phyloP scores from a whole-genome alignment of 257 asterid genomes.

The Solanum bulbocastanum region DNA sequence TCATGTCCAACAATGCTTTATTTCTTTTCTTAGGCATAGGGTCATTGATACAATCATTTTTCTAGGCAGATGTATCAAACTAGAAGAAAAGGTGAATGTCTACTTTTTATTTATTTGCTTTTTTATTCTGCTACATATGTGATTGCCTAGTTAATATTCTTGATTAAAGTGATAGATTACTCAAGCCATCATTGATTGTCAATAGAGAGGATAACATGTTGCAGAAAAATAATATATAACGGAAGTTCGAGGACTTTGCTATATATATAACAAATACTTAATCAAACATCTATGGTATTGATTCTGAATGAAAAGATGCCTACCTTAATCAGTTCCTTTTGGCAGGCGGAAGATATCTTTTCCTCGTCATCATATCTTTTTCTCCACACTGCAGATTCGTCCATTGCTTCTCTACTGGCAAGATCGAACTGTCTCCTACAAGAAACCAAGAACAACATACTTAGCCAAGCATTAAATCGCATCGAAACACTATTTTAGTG shows the following conservation, averaged over 20 bases:
- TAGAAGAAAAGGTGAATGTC: not conserved
- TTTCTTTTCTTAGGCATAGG: too few species aligned
- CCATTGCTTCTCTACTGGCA: conserved; percentile 98
- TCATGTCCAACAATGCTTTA: not conserved
- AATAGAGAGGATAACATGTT: not conserved
- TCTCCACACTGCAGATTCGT: conserved; percentile 99
- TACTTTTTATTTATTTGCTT: not conserved
- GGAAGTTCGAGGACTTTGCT: not conserved
- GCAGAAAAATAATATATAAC: not conserved
- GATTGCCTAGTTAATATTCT: not conserved
- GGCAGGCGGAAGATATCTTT: conserved; percentile 37
- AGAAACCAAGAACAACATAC: conserved; percentile 2
- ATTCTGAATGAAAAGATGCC: not conserved
- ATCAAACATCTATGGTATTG: not conserved
- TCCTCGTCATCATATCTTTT: conserved; percentile 66
- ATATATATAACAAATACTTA: not conserved
- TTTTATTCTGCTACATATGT: not conserved
- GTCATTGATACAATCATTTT: too few species aligned
- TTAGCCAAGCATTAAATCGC: not conserved
- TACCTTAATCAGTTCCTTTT: conserved; percentile 50
- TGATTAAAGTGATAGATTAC: not conserved
- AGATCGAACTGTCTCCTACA: conserved; percentile 90
- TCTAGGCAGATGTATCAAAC: too few species aligned
- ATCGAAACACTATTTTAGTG: not conserved
- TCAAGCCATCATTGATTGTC: not conserved